A percentile compares a stretch with the other conserved stretches of the same genome.
Evolutionary conservation across 768 basidiomycete species (phyloP).

Genomic region (Pulveroboletus sp.): DNA sequence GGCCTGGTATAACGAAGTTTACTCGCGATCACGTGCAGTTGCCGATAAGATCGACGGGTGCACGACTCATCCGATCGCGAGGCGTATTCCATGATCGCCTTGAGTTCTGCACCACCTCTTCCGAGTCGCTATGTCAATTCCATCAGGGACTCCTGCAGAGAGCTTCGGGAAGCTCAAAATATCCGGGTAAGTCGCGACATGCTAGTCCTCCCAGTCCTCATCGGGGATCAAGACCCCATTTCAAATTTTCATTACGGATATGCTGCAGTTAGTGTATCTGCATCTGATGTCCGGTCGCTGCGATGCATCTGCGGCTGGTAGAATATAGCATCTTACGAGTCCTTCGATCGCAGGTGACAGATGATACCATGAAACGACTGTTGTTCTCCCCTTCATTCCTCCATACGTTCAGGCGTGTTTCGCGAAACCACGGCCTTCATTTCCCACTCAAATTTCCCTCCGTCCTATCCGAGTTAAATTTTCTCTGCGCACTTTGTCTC

Average conservation of each 20-base stretch:
- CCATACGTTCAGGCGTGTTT: constrained; percentile 57
- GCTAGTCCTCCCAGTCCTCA: background rate
- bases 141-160: constrained; percentile 50
- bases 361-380: constrained; percentile 55
- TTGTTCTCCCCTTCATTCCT: constrained; percentile 63
- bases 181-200: constrained; percentile 45
- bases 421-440: constrained; percentile 61
- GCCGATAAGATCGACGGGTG: constrained; percentile 6
- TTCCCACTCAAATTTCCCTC: constrained; percentile 81
- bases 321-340: constrained; percentile 10
- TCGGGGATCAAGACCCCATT: constrained; percentile 3
- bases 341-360: constrained; percentile 45
- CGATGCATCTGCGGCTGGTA: background rate
- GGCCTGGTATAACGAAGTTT: no score
- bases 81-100: no score
- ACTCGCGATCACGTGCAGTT: constrained; percentile 17
- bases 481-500: constrained; percentile 71
- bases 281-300: background rate
- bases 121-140: constrained; percentile 45
- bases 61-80: no score
- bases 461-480: constrained; percentile 69
- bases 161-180: constrained; percentile 43
- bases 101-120: constrained; percentile 37
- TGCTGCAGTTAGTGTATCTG: background rate
- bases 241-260: background rate